These are phyloP conservation scores for Neonectria neomacrospora DNA, from an alignment of 2,329 filamentous ascomycete genomes.

Conservation along the genomic window DNA sequence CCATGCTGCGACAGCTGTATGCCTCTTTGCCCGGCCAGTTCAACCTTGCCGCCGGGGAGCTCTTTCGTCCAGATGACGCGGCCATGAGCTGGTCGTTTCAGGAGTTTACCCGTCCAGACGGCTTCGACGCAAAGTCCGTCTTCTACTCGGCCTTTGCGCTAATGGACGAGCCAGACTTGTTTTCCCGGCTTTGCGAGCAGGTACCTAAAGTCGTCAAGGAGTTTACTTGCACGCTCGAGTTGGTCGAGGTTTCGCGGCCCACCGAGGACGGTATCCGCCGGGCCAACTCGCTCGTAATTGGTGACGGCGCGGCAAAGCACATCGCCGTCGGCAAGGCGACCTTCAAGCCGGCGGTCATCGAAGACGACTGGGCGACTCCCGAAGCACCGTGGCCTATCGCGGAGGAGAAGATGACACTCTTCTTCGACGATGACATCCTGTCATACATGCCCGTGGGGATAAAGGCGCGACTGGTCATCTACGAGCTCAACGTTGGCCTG, in stretches of 20 bases:
- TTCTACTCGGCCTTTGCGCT: constrained; percentile 59
- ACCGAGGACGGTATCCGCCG: constrained; percentile 53
- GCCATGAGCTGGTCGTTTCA: constrained; percentile 46
- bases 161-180: constrained; percentile 48
- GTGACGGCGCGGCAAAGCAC: constrained; percentile 47
- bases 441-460: constrained; percentile 70
- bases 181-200: constrained; percentile 41
- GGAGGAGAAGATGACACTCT: constrained; percentile 58
- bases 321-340: constrained; percentile 58
- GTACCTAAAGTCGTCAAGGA: constrained; percentile 53
- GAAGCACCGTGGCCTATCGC: constrained; percentile 24
- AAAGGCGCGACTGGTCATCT: constrained; percentile 68
- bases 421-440: constrained; percentile 71
- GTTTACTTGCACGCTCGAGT: constrained; percentile 69
- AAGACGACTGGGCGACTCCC: constrained; percentile 59
- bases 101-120: constrained; percentile 48
- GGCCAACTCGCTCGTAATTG: constrained; percentile 56
- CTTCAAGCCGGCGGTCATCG: constrained; percentile 58
- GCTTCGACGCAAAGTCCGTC: constrained; percentile 54
- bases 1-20: constrained; percentile 63
- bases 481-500: constrained; percentile 69
- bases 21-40: constrained; percentile 77
- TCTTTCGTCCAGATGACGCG: constrained; percentile 64
- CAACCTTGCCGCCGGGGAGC: constrained; percentile 77
- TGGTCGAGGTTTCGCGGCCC: constrained; percentile 63